phyloP scores from a whole-genome alignment of 495 filamentous ascomycete genomes.

The Recurvomyces mirabilis region DNA sequence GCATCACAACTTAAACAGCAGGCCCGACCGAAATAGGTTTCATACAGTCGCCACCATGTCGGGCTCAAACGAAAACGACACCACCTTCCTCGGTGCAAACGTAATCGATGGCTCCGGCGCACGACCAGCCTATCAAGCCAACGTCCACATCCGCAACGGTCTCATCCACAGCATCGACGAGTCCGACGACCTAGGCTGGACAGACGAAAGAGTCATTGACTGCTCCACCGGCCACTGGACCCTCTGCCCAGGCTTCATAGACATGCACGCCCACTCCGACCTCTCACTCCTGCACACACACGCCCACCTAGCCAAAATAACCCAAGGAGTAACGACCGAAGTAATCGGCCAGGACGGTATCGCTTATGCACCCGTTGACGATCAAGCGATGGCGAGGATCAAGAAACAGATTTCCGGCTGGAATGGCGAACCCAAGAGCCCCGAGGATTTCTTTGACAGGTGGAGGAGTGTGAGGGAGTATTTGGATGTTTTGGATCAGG shows the following conservation, averaged over 20 bases:
- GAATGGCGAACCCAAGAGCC: conserved; percentile 13
- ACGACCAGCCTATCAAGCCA: background rate
- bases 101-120: background rate
- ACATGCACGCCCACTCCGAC: conserved; percentile 18
- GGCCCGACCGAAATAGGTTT: too few relatives aligned
- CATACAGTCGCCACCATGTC: too few relatives aligned
- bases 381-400: conserved; percentile 10
- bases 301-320: conserved; percentile 13
- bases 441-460: conserved; percentile 7
- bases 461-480: conserved; percentile 12
- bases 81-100: background rate
- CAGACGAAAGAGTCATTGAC: conserved; percentile 10
- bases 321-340: conserved; percentile 11
- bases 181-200: background rate
- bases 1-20: too few relatives aligned
- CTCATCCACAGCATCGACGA: background rate
- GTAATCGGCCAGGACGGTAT: conserved; percentile 17
- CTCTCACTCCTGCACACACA: conserved; percentile 12
- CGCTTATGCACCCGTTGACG: conserved; percentile 8
- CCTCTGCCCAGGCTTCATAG: conserved; percentile 15
- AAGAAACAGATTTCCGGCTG: conserved; percentile 14
- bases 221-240: conserved; percentile 8
- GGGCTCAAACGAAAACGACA: too few relatives aligned
- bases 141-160: background rate
- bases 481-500: conserved; percentile 9